A percentile compares a stretch with the other conserved stretches of the same genome.
Evolutionary conservation across 805 yeast genomes (phyloP).

Genomic region (Wickerhamomyces mucosus): DNA sequence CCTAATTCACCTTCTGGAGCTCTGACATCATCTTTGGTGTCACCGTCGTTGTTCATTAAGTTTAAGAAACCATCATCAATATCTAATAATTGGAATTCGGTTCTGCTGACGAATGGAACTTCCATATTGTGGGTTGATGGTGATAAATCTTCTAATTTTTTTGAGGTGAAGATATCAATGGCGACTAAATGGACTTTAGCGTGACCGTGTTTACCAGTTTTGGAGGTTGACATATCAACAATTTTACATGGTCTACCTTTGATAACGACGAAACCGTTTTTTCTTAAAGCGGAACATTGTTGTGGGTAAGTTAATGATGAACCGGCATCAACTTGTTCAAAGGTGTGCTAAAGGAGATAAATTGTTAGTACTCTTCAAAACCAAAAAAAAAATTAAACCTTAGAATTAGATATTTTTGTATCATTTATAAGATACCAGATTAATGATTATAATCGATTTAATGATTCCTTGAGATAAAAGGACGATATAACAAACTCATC

Average conservation of each 20-base stretch:
- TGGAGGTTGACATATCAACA: slow-evolving; percentile 99
- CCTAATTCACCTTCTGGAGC: slow-evolving; percentile 98
- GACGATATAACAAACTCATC: no score
- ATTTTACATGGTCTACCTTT: slow-evolving; percentile 99
- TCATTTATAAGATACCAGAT: slow-evolving; percentile 4
- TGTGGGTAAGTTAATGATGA: slow-evolving; percentile 97
- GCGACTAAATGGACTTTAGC: slow-evolving; percentile 99
- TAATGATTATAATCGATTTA: no score
- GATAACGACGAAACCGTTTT: slow-evolving; percentile 98
- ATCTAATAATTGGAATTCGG: slow-evolving; percentile 94
- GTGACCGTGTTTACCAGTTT: slow-evolving; percentile 99
- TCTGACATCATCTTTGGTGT: slow-evolving; percentile 98
- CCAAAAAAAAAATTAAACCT: neutral
- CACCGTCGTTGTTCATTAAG: slow-evolving; percentile 95
- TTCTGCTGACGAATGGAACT: slow-evolving; percentile 95
- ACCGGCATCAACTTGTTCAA: slow-evolving; percentile 98
- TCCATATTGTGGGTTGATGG: slow-evolving; percentile 99
- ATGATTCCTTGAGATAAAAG: no score
- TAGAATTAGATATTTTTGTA: no score
- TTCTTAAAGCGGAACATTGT: slow-evolving; percentile 99
- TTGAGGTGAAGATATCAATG: slow-evolving; percentile 96
- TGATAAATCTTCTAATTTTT: slow-evolving; percentile 99
- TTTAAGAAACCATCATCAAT: slow-evolving; percentile 97
- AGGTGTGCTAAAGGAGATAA: slow-evolving; percentile 71
- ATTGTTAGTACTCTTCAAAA: slow-evolving; percentile 7